Base-by-base conservation (phyloP, 176 grass and related monocot species). In the Avena insularis region DNA sequence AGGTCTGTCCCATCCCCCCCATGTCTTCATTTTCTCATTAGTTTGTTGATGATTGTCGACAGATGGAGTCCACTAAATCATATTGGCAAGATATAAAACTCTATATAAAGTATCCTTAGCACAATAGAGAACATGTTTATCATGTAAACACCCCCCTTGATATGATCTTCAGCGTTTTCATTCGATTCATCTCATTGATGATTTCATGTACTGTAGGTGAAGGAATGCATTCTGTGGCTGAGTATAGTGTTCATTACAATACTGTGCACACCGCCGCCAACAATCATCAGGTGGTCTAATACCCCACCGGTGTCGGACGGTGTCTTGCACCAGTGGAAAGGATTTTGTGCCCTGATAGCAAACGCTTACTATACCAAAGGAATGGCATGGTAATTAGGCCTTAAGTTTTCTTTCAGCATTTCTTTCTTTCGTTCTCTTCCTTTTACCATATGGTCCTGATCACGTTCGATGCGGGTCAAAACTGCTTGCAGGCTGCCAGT, bases 211-310 rank as follows among this genome's bases (percentile, higher is more conserved):
- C 53, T 78, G 38, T 79, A 96, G 90, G 85, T 92, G 3, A 67
- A 87, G 56, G 90, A 98, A 58, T 98, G 97, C 90, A 96, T 98
- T 74, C 47, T 98, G 79, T 98, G 97, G 94, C 79, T 98, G 47
- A 91, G 97, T 77, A 98, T 98, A 88, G 92, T 98, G 40, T 94
- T 96, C 77, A 96, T 98, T 80, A 98, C 97, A 67, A 98, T 98
- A 53, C 50, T 98, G 23, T 98, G 97, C 87, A 96, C 97, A 54
- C 97, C 97, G 59, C 97, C 91, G 69, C 97, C 90, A 79, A 96
- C 97, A 20, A 64, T 98, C 47, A 90, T 91, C 79, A 95, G 97
- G 68, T 98, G 97, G 97, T 98, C 97, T 81, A 82, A 90, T 51
- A 83, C 85, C 14, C 81, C 86, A 58, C 97, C 97, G 2, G 97